Conservation (phyloP, 306 rosid genomes). For the Glycine latifolia region DNA sequence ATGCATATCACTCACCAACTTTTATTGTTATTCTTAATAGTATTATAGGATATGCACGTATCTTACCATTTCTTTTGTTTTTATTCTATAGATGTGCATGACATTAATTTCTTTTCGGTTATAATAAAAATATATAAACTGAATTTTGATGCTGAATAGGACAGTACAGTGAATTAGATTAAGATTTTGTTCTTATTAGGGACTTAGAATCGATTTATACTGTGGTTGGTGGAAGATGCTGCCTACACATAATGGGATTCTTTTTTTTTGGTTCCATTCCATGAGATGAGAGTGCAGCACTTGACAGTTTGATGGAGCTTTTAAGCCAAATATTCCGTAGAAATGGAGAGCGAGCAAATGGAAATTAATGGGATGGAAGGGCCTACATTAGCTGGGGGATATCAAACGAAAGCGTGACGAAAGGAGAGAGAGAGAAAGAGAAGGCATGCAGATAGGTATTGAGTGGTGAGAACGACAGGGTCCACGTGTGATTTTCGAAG, state of each 20-base stretch:
- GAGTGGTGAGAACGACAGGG: constrained; percentile 68
- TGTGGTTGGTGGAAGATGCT: constrained; percentile 53
- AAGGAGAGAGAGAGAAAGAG: constrained; percentile 13
- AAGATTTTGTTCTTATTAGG: constrained; percentile 47
- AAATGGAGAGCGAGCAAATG: constrained; percentile 27
- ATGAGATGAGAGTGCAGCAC: constrained; percentile 59
- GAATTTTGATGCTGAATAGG: not conserved
- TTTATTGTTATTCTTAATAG: not conserved
- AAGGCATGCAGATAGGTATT: constrained; percentile 63
- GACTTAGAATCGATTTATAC: constrained; percentile 17
- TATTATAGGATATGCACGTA: constrained; percentile 3
- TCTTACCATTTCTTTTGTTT: not conserved
- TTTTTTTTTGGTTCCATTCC: constrained; percentile 51
- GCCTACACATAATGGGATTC: constrained; percentile 48
- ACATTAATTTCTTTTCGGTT: not conserved
- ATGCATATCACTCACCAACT: constrained; percentile 58
- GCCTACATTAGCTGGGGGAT: constrained; percentile 58
- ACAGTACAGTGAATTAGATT: constrained; percentile 8
- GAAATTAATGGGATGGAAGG: constrained; percentile 49
- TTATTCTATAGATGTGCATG: not conserved
- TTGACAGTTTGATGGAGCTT: constrained; percentile 60
- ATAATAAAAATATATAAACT: constrained; percentile 7
- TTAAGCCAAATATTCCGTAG: constrained; percentile 52
- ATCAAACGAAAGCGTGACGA: constrained; percentile 69
- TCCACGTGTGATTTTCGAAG: constrained; percentile 74